These are phyloP conservation scores for Alternaria ethzedia DNA, from an alignment of 2,329 filamentous ascomycete genomes.

Conservation along the genomic window DNA sequence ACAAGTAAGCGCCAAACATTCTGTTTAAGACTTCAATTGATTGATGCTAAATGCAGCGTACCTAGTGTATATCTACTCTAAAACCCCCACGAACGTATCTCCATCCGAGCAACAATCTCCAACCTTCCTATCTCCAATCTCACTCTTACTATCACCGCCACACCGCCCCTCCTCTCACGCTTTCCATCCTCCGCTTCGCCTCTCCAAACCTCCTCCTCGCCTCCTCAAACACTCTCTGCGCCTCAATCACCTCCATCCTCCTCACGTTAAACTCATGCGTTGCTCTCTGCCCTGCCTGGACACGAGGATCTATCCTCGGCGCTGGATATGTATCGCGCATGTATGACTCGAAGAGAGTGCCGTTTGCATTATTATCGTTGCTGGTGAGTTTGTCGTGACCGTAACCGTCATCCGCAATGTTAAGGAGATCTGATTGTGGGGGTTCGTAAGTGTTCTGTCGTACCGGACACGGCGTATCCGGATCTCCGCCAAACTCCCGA, in stretches of 20 bases:
- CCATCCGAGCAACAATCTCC: neutral
- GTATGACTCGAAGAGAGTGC: neutral
- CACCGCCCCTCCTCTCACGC: neutral
- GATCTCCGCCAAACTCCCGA: neutral
- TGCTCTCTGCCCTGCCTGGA: constrained; percentile 6
- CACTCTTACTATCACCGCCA: neutral
- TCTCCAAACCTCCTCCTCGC: constrained; percentile 6
- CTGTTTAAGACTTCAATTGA: too few species aligned
- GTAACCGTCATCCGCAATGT: too few species aligned
- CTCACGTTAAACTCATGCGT: constrained; percentile 13
- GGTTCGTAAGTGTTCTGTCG: neutral
- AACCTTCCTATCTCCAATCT: neutral
- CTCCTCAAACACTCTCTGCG: neutral
- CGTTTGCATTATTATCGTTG: neutral
- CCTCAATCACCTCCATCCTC: constrained; percentile 3
- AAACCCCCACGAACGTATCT: neutral
- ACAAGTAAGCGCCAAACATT: too few species aligned
- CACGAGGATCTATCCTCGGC: neutral
- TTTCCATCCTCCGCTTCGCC: constrained; percentile 7
- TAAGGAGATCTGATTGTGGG: neutral
- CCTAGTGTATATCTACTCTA: neutral
- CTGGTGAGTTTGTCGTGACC: too few species aligned
- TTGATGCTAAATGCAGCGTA: neutral
- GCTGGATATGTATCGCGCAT: neutral
- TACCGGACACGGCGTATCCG: neutral